Evolutionary conservation across 306 rosid species (phyloP).

Genomic region (Fragaria iinumae): DNA sequence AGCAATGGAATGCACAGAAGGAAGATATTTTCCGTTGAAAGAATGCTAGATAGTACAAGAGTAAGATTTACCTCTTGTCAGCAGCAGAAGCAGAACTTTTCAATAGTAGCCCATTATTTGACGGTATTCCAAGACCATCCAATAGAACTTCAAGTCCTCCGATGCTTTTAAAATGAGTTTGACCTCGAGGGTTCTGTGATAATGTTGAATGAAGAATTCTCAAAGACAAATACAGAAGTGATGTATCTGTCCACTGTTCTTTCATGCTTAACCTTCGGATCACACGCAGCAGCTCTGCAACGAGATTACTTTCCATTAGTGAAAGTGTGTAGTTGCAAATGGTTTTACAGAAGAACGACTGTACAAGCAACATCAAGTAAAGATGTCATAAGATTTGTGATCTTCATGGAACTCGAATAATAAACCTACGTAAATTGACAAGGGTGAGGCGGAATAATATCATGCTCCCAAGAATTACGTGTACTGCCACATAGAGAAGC

Average conservation of each 20-base stretch:
- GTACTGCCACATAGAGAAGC: not conserved
- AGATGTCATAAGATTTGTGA: not conserved
- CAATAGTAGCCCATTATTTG: slow-evolving; percentile 53
- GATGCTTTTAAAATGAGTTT: slow-evolving; percentile 93
- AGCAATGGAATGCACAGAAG: not conserved
- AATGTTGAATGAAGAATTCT: slow-evolving; percentile 73
- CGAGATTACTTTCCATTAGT: slow-evolving; percentile 36
- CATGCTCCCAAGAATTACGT: not conserved
- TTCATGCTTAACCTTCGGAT: slow-evolving; percentile 82
- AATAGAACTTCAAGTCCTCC: slow-evolving; percentile 97
- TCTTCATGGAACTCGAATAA: not conserved
- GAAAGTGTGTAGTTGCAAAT: slow-evolving; percentile 12
- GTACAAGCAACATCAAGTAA: not conserved
- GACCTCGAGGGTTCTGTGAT: slow-evolving; percentile 83
- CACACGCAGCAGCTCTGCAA: slow-evolving; percentile 82
- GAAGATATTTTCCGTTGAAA: not conserved
- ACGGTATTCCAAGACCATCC: slow-evolving; percentile 92
- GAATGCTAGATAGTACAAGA: not conserved
- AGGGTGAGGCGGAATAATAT: not conserved
- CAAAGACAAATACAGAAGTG: slow-evolving; percentile 73
- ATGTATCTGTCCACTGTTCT: slow-evolving; percentile 69
- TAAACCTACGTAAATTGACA: not conserved
- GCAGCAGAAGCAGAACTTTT: slow-evolving; percentile 40
- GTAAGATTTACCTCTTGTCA: slow-evolving; percentile 57
- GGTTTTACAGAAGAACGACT: not conserved